phyloP scores from a whole-genome alignment of 2,329 filamentous ascomycete species.

The Fusarium heterosporum region DNA sequence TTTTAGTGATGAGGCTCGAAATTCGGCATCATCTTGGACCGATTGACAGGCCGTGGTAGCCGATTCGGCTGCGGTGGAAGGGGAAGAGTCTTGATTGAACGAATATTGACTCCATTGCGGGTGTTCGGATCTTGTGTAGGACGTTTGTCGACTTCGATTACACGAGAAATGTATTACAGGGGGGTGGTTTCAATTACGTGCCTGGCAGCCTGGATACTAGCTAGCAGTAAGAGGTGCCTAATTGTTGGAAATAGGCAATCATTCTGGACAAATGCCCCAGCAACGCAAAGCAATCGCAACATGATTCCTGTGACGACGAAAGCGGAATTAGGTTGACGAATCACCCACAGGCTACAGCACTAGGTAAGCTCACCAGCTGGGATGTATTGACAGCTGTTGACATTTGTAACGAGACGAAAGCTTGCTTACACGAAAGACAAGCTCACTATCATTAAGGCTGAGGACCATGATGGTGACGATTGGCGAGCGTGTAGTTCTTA shows the following conservation, averaged over 20 bases:
- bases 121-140: slow-evolving; percentile 15
- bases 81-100: slow-evolving; percentile 6
- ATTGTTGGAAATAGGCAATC: slow-evolving; percentile 21
- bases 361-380: slow-evolving; percentile 10
- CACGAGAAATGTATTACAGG: background rate
- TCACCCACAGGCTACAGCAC: slow-evolving; percentile 1
- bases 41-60: slow-evolving; percentile 33
- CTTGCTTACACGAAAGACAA: slow-evolving; percentile 26
- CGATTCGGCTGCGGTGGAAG: slow-evolving; percentile 16
- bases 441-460: slow-evolving; percentile 12
- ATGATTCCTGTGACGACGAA: slow-evolving; percentile 12
- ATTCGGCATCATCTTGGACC: slow-evolving; percentile 31
- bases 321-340: slow-evolving; percentile 8
- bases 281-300: slow-evolving; percentile 12
- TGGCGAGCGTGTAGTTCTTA: slow-evolving; percentile 8
- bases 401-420: slow-evolving; percentile 6
- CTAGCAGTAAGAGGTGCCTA: slow-evolving; percentile 20
- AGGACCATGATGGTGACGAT: slow-evolving; percentile 22
- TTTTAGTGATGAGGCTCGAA: background rate
- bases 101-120: slow-evolving; percentile 17
- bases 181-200: slow-evolving; percentile 14
- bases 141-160: background rate
- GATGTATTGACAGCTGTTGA: background rate
- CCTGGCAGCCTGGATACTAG: slow-evolving; percentile 5
- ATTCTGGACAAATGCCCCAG: slow-evolving; percentile 11